Percentiles rank a stretch among this genome's conserved stretches.
These are phyloP conservation scores for Aspergillus carbonarius DNA, from an alignment of 2,329 filamentous ascomycete species.

Conservation along the genomic window DNA sequence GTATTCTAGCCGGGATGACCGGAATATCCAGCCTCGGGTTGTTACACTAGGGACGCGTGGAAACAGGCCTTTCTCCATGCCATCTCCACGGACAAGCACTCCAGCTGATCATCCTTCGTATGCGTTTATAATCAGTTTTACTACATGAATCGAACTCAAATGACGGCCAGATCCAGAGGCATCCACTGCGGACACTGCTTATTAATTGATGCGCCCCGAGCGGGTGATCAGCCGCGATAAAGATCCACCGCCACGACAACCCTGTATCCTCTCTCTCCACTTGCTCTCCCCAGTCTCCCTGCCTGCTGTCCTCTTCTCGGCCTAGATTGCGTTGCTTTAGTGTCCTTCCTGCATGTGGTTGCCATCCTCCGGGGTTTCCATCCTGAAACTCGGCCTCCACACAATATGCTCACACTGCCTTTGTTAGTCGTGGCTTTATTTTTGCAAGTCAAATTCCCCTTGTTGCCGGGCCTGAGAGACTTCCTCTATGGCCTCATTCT, in stretches of 20 bases:
- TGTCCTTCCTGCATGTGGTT: neutral
- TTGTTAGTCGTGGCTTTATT: constrained; percentile 1
- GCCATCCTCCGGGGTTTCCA: neutral
- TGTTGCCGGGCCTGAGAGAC: neutral
- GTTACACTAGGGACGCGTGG: too few species aligned
- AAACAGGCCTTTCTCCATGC: too few species aligned
- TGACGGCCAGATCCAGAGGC: too few species aligned
- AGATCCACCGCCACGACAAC: neutral
- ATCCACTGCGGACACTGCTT: too few species aligned
- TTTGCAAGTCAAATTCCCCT: constrained; percentile 2
- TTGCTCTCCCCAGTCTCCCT: too few species aligned
- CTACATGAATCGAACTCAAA: too few species aligned
- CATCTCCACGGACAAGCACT: too few species aligned
- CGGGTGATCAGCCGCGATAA: neutral
- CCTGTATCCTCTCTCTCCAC: neutral
- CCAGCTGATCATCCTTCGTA: too few species aligned
- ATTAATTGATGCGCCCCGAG: too few species aligned
- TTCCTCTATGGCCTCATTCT: constrained; percentile 4
- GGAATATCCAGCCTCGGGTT: too few species aligned
- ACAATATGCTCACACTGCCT: neutral
- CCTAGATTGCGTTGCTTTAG: neutral
- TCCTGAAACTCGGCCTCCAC: neutral
- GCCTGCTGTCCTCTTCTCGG: neutral
- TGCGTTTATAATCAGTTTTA: too few species aligned
- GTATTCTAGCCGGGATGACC: too few species aligned